Evolutionary conservation across 305 asterid species (phyloP), one percentile per base, ranked within the genome.

Genomic region (Rubia tinctorum): DNA sequence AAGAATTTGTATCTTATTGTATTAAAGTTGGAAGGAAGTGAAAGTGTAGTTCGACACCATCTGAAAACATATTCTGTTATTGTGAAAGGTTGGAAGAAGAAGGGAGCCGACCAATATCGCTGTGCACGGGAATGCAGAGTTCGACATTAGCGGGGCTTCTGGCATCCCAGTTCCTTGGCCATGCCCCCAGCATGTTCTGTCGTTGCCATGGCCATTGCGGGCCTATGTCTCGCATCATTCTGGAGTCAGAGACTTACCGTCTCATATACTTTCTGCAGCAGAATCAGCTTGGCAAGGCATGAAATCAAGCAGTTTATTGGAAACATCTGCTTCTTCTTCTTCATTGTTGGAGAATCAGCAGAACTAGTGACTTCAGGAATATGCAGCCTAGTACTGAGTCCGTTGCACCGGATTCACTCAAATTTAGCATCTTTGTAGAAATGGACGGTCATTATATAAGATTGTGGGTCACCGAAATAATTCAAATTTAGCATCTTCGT

Each of bases 81-180:
- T 56, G 39, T 66, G 68, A 65, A 88, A 95, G 98, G 88, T 81
- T 88, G 60, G 93, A 90, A 71, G 99, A 92, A 79, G 96, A 88
- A 81, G 95, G 78, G 17, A 86, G 96, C 83, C 75, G 93, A 79
- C 90, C 98, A 18, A 84, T 95, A 17, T 87, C 98, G 63, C 70
- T 92, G 65, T 95, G 99, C 87, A 92, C 97, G 0, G 99, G 99
- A 61, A 95, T 95, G 98, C 98, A 92, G 59, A 95, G 98, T 71
- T 95, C 99, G 17, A 92, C 99, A 0, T 84, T 95, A 60, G 99
- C 98, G 98, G 99, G 63, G 37, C 95, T 95, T 65, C 96, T 95
- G 10, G 99, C 98, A 5, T 85, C 88, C 13, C 98, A 90, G 68
- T 95, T 95, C 75, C 91, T 95, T 1, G 96, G 95, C 97, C 0